Conservation (phyloP, 805 yeast species). For the Metschnikowia reukaufii region DNA sequence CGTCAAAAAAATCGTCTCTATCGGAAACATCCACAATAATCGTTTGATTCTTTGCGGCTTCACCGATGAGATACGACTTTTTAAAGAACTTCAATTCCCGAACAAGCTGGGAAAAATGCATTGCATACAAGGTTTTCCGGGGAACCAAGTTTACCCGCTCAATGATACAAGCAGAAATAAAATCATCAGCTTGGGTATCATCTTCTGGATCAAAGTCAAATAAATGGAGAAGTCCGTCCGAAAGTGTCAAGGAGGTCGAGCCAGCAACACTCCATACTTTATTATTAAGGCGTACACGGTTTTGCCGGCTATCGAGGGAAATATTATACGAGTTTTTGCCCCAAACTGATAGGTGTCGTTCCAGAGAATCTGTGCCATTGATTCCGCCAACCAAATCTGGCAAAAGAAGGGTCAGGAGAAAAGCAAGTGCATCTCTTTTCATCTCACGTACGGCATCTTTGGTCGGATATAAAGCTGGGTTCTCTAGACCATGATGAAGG, state of each 20-base stretch:
- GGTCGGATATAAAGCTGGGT: conserved; percentile 23
- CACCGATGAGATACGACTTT: conserved; percentile 56
- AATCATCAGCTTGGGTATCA: conserved; percentile 13
- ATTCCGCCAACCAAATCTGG: conserved; percentile 29
- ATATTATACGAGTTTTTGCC: conserved; percentile 17
- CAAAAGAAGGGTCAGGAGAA: conserved; percentile 30
- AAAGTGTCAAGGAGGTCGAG: conserved; percentile 20
- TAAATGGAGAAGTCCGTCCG: conserved; percentile 39
- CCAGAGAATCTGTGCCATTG: conserved; percentile 27
- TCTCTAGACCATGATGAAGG: conserved; percentile 22
- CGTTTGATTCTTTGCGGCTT: conserved; percentile 52
- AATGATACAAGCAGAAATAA: conserved; percentile 25
- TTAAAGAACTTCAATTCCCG: conserved; percentile 66
- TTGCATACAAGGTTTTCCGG: conserved; percentile 36
- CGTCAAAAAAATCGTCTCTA: conserved; percentile 34
- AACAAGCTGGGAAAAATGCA: conserved; percentile 60
- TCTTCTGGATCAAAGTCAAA: conserved; percentile 20
- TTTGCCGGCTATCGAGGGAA: conserved; percentile 11
- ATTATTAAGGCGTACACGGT: conserved; percentile 22
- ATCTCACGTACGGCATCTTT: conserved; percentile 35
- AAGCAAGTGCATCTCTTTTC: conserved; percentile 25
- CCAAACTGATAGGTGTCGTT: conserved; percentile 10
- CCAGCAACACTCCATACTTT: conserved; percentile 17
- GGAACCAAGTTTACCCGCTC: conserved; percentile 31
- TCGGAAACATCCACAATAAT: conserved; percentile 52